phyloP scores from a whole-genome alignment of 2,329 filamentous ascomycete species.

The Alternaria ethzedia region DNA sequence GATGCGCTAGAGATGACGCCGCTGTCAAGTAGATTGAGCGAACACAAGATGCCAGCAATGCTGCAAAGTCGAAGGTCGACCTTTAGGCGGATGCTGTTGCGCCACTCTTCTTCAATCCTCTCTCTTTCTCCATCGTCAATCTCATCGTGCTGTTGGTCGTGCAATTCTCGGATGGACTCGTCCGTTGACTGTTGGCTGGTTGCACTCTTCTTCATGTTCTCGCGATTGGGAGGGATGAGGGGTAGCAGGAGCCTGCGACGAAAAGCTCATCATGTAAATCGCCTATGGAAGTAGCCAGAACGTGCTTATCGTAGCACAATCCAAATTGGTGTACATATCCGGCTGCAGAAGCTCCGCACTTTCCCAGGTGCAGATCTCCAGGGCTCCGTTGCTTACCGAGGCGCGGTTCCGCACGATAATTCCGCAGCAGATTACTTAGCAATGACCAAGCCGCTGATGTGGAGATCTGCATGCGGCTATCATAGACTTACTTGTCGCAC shows the following conservation, averaged over 20 bases:
- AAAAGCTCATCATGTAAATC: constrained; percentile 8
- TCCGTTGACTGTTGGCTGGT: constrained; percentile 20
- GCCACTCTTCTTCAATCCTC: constrained; percentile 38
- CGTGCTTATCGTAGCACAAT: constrained; percentile 16
- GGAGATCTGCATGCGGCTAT: neutral
- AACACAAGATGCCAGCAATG: constrained; percentile 74
- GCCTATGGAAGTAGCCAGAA: constrained; percentile 15
- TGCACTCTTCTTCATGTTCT: constrained; percentile 22
- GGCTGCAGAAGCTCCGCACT: constrained; percentile 13
- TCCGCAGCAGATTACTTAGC: constrained; percentile 14
- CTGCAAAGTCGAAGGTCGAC: constrained; percentile 72
- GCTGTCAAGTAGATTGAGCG: constrained; percentile 71
- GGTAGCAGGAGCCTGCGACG: neutral
- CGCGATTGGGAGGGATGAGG: neutral
- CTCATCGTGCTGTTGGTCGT: constrained; percentile 13
- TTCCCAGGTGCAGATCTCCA: constrained; percentile 11
- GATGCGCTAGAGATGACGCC: constrained; percentile 73
- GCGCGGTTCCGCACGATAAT: constrained; percentile 5
- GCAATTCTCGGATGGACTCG: constrained; percentile 23
- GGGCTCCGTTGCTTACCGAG: constrained; percentile 6
- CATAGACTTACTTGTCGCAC: neutral
- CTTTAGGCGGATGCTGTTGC: constrained; percentile 64
- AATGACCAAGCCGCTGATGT: constrained; percentile 9
- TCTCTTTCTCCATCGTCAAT: constrained; percentile 10
- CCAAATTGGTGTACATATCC: constrained; percentile 10